These are phyloP conservation scores for Litsea cubeba DNA, from an alignment of 164 flowering plant genomes.

Conservation along the genomic window DNA sequence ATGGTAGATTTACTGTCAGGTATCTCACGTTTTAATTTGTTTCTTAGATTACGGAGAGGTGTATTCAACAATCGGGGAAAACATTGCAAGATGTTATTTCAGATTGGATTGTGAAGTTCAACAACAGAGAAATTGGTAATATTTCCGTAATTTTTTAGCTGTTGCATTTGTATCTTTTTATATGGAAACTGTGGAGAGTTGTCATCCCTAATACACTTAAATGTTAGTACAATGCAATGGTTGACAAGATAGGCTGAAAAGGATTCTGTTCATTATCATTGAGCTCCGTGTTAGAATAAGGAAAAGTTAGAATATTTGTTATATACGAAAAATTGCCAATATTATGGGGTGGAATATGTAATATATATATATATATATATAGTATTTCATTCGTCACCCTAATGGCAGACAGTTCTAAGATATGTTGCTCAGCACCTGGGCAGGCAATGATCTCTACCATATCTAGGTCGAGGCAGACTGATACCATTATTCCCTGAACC, in stretches of 20 bases:
- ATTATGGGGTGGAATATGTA: too few relatives aligned
- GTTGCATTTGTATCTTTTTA: neutral
- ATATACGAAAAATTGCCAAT: too few relatives aligned
- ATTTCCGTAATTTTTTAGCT: neutral
- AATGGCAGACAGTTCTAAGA: too few relatives aligned
- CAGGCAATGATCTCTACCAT: too few relatives aligned
- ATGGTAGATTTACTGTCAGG: neutral
- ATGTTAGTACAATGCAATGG: neutral
- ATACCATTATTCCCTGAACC: too few relatives aligned
- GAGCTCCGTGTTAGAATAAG: too few relatives aligned
- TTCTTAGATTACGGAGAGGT: slow-evolving; percentile 67
- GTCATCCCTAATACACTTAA: neutral
- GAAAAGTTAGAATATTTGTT: too few relatives aligned
- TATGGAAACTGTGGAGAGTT: neutral
- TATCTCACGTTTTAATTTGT: slow-evolving; percentile 8
- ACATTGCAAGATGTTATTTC: slow-evolving; percentile 63
- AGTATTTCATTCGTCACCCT: too few relatives aligned
- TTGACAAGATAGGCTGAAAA: neutral
- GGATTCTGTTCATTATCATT: too few relatives aligned
- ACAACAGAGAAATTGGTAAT: slow-evolving; percentile 72
- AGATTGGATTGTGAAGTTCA: slow-evolving; percentile 59
- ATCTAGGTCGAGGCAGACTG: too few relatives aligned
- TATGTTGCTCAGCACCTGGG: too few relatives aligned
- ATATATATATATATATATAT: too few relatives aligned
- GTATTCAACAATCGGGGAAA: slow-evolving; percentile 56